Percentiles rank a stretch among this genome's conserved stretches.
phyloP scores from a whole-genome alignment of 2,329 filamentous ascomycete genomes.

The Trichophaea hybrida region DNA sequence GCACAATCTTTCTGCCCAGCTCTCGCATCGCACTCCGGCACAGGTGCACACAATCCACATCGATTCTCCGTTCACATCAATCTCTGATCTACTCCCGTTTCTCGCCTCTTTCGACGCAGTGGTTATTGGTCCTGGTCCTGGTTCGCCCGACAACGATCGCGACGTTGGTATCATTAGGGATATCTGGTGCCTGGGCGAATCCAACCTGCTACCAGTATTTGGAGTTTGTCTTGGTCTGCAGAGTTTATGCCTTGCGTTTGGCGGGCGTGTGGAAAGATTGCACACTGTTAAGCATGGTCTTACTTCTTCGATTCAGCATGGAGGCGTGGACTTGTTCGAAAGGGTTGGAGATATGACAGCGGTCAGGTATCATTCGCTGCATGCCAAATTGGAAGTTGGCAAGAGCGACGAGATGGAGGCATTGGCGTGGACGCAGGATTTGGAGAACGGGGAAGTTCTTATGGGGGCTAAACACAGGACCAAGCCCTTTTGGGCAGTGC shows the following conservation, averaged over 20 bases:
- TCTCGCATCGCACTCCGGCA: constrained; percentile 54
- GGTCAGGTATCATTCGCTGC: constrained; percentile 34
- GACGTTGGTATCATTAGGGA: constrained; percentile 72
- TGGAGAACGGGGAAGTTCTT: constrained; percentile 44
- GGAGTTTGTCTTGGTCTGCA: constrained; percentile 87
- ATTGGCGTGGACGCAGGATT: constrained; percentile 30
- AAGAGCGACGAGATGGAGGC: constrained; percentile 20
- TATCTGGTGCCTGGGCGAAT: constrained; percentile 53
- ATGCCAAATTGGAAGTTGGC: constrained; percentile 27
- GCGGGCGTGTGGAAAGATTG: constrained; percentile 51
- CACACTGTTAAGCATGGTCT: constrained; percentile 69
- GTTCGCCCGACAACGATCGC: constrained; percentile 53
- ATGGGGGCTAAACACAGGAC: constrained; percentile 58
- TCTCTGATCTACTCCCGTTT: constrained; percentile 36
- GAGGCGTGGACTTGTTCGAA: constrained; percentile 48
- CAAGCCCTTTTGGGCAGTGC: constrained; percentile 71
- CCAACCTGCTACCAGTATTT: constrained; percentile 56
- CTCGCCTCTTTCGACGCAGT: constrained; percentile 61
- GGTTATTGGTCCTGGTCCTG: constrained; percentile 81
- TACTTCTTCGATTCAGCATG: constrained; percentile 52
- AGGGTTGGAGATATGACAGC: constrained; percentile 33
- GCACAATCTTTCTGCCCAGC: constrained; percentile 78
- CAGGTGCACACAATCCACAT: constrained; percentile 60
- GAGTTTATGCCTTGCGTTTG: constrained; percentile 56
- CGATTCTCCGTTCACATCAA: constrained; percentile 42